Percentiles rank a stretch among this genome's conserved stretches.
phyloP scores from a whole-genome alignment of 192 early-diverging fungal genomes.

The Coemansia sp. region DNA sequence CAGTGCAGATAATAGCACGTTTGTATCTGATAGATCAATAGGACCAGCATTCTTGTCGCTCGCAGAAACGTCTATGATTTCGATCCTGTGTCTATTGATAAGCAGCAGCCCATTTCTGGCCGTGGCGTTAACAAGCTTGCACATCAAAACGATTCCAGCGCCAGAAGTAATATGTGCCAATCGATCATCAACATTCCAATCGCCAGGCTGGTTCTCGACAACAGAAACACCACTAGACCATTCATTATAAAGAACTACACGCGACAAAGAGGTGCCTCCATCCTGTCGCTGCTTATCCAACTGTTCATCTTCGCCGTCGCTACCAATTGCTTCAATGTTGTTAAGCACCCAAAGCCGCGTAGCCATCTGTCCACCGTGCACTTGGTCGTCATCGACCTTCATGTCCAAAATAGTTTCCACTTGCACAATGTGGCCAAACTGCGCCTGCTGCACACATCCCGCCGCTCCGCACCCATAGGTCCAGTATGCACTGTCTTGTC shows the following conservation, averaged over 20 bases:
- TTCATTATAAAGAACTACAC: conserved; percentile 22
- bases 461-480: conserved; percentile 13
- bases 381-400: neutral
- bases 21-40: neutral
- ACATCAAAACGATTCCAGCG: conserved; percentile 7
- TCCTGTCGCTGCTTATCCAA: neutral
- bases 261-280: neutral
- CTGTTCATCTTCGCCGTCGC: neutral
- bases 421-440: conserved; percentile 23
- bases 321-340: neutral
- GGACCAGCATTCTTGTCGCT: neutral
- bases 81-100: conserved; percentile 13
- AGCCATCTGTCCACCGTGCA: neutral
- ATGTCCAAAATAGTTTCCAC: neutral
- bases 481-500: conserved; percentile 9
- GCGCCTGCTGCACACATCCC: conserved; percentile 19
- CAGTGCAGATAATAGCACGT: neutral
- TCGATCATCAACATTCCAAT: conserved; percentile 16
- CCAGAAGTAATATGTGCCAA: conserved; percentile 9
- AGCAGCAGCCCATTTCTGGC: conserved; percentile 23
- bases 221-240: neutral
- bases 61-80: neutral
- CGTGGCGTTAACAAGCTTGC: conserved; percentile 7
- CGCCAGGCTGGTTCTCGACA: conserved; percentile 10
- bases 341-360: conserved; percentile 25